These are phyloP conservation scores for Botrytis sinoallii DNA, from an alignment of 2,329 filamentous ascomycete species.

Conservation along the genomic window DNA sequence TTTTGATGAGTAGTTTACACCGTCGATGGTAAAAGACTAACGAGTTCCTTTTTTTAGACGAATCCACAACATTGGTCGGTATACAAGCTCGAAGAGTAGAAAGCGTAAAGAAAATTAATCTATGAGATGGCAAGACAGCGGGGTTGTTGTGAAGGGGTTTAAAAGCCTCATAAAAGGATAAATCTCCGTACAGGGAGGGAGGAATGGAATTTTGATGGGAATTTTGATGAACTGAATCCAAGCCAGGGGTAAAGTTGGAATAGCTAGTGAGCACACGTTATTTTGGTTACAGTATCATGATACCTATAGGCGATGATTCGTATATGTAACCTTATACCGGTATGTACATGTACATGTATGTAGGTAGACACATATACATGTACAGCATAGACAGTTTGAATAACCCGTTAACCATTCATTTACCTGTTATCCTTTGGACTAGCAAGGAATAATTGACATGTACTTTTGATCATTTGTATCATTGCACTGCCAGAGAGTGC, in stretches of 20 bases:
- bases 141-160: neutral
- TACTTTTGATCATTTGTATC: neutral
- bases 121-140: neutral
- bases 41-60: neutral
- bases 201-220: neutral
- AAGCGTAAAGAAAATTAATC: neutral
- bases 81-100: neutral
- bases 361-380: neutral
- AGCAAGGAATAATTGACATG: neutral
- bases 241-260: slow-evolving; percentile 13
- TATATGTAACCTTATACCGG: neutral
- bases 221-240: neutral
- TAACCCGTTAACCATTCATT: neutral
- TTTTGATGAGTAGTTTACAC: neutral
- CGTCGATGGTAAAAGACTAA: neutral
- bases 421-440: no score
- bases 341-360: neutral
- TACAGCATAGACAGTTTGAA: neutral
- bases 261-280: neutral
- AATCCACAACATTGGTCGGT: neutral
- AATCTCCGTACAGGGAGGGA: neutral
- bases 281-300: neutral
- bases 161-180: neutral
- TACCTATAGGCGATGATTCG: neutral
- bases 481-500: slow-evolving; percentile 11